These are phyloP conservation scores for Saccharomycopsis malanga DNA, from an alignment of 805 yeast genomes.

Conservation along the genomic window DNA sequence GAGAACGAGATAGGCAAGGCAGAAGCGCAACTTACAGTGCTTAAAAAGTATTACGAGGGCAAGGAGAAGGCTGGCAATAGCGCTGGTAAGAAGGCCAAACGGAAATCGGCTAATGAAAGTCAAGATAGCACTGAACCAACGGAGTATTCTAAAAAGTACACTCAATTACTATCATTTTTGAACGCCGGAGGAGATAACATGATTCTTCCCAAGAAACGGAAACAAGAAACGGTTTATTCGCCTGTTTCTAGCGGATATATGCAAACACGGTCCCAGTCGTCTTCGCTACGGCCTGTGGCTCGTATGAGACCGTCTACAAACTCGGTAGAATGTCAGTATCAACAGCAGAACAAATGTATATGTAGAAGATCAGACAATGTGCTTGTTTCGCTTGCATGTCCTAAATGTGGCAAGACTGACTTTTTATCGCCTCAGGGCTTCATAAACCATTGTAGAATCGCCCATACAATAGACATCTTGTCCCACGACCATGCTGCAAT, in stretches of 20 bases:
- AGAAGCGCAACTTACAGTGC: slow-evolving; percentile 48
- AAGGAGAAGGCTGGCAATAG: slow-evolving; percentile 13
- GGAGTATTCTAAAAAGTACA: slow-evolving; percentile 40
- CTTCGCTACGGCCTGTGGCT: slow-evolving; percentile 25
- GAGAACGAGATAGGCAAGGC: slow-evolving; percentile 50
- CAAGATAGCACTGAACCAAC: slow-evolving; percentile 28
- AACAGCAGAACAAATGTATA: slow-evolving; percentile 39
- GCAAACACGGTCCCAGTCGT: slow-evolving; percentile 44
- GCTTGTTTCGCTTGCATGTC: slow-evolving; percentile 60
- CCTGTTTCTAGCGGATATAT: slow-evolving; percentile 28
- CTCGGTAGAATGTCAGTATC: slow-evolving; percentile 28
- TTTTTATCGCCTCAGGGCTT: slow-evolving; percentile 79
- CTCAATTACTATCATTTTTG: slow-evolving; percentile 25
- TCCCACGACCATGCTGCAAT: slow-evolving; percentile 72
- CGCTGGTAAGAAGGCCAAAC: slow-evolving; percentile 24
- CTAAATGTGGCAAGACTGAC: slow-evolving; percentile 57
- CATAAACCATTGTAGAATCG: slow-evolving; percentile 66
- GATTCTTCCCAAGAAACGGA: slow-evolving; percentile 20
- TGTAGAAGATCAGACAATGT: slow-evolving; percentile 66
- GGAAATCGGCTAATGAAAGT: slow-evolving; percentile 2
- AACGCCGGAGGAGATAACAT: slow-evolving; percentile 13
- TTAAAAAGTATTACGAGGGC: slow-evolving; percentile 32
- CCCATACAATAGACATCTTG: slow-evolving; percentile 63
- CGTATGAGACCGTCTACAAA: slow-evolving; percentile 23
- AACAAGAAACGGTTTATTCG: slow-evolving; percentile 13